A percentile compares a stretch with the other conserved stretches of the same genome.
These are phyloP conservation scores for Colletotrichum acutatum DNA, from an alignment of 2,329 filamentous ascomycete genomes.

Conservation along the genomic window DNA sequence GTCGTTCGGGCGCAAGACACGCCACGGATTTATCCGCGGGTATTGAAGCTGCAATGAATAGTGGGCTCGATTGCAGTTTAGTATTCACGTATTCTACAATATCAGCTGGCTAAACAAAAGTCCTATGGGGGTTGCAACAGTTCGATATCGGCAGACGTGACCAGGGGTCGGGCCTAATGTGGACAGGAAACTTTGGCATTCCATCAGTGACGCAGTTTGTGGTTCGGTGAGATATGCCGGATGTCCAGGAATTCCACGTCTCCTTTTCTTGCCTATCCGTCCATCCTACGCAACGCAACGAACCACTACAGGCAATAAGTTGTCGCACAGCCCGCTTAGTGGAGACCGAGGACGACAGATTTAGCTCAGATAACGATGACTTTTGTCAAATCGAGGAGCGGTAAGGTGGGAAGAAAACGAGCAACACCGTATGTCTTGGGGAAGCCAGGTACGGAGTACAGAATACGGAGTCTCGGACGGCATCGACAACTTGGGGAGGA, in stretches of 20 bases:
- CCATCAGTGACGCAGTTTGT: background rate
- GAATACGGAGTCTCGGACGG: slow-evolving; percentile 1
- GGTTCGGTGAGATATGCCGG: slow-evolving; percentile 12
- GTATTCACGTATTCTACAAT: too few species aligned
- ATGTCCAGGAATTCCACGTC: slow-evolving; percentile 1
- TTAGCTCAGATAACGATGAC: slow-evolving; percentile 26
- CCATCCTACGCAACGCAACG: slow-evolving; percentile 28
- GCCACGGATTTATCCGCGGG: background rate
- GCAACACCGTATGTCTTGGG: slow-evolving; percentile 29
- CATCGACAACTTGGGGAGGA: background rate
- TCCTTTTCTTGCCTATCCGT: background rate
- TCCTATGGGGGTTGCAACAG: background rate
- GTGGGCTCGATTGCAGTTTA: background rate
- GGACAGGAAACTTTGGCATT: slow-evolving; percentile 11
- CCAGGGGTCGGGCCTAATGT: slow-evolving; percentile 16
- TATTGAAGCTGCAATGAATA: background rate
- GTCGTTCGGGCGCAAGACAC: slow-evolving; percentile 3
- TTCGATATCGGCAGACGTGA: slow-evolving; percentile 7
- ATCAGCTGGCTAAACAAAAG: background rate
- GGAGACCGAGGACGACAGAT: slow-evolving; percentile 20
- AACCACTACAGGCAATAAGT: slow-evolving; percentile 26
- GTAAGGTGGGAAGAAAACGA: slow-evolving; percentile 14
- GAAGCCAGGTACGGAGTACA: slow-evolving; percentile 20
- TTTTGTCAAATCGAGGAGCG: slow-evolving; percentile 16
- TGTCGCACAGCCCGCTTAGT: slow-evolving; percentile 29